Base-by-base conservation (phyloP, 2,329 filamentous ascomycete genomes). In the Fusarium mangiferae region DNA sequence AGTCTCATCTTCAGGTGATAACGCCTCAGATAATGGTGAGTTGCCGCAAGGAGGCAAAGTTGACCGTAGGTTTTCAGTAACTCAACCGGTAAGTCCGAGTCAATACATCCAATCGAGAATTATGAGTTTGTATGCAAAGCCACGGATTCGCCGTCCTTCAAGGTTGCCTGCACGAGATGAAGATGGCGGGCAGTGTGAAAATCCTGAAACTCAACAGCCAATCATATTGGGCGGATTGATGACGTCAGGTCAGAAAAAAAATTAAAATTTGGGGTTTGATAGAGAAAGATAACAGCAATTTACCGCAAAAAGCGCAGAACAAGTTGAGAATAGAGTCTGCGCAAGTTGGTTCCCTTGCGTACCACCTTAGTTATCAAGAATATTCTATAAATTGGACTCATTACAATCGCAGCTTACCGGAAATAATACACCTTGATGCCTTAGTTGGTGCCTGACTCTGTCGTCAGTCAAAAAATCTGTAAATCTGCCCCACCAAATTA, bases 391-490 rank as follows among this genome's bases (percentile, higher is more conserved):
- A 52, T 36, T 52, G 33, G 33, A 15, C 49, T 52, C 33, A 36
- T 52, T 12, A 26, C 13, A 36, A 18, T 52, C 5, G 18, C 33
- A 24, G 48, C 65, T 45, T 28, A 26, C 39, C 62, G 45, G 39
- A 49, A 67, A 67, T 59, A 59, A 39, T 55, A 30, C 33, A 51
- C n/a, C 38, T 80, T 80, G 71, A 66, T 81, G 80, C 80, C 79
- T 81, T 79, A 80, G 75, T 82, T 81, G 80, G 76, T 82, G 81
- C 81, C 81, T 82, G 79, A 82, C 73, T 72, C 62, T 66, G 59
- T 75, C 75, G 72, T 79, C 75, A 74, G 73, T 66, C 78, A 78
- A 81, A 81, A 82, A 80, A 79, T 81, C 78, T 81, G 78, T 78
- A 79, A 80, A 78, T 66, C 66, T 74, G 81, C 81, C 82, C 82